These are phyloP conservation scores for Xylariales sp. DNA, from an alignment of 2,329 filamentous ascomycete species.

Conservation along the genomic window DNA sequence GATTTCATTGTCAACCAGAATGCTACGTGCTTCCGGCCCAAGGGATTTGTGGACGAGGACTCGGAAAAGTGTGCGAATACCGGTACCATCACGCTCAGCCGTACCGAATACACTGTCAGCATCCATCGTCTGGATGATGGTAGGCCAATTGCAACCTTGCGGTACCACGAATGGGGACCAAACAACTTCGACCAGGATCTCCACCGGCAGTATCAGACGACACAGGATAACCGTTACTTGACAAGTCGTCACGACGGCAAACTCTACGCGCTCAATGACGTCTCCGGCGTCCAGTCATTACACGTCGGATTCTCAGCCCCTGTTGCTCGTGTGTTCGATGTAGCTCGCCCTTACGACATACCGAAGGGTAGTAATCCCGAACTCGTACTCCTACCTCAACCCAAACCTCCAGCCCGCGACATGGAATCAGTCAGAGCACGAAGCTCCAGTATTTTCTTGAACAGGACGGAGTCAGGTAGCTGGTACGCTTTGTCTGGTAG, in stretches of 20 bases:
- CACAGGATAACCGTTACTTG: slow-evolving; percentile 84
- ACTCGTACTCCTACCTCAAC: slow-evolving; percentile 82
- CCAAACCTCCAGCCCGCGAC: slow-evolving; percentile 56
- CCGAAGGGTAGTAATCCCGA: slow-evolving; percentile 61
- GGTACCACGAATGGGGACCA: slow-evolving; percentile 89
- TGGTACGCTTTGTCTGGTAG: slow-evolving; percentile 93
- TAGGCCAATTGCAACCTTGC: slow-evolving; percentile 78
- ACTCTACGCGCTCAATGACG: slow-evolving; percentile 74
- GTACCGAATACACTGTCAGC: slow-evolving; percentile 83
- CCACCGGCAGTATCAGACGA: slow-evolving; percentile 71
- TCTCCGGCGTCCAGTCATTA: slow-evolving; percentile 54
- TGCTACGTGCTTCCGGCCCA: slow-evolving; percentile 69
- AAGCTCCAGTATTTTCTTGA: slow-evolving; percentile 71
- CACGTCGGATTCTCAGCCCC: slow-evolving; percentile 68
- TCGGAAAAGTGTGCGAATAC: slow-evolving; percentile 73
- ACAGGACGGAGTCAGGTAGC: slow-evolving; percentile 77
- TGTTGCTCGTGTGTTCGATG: slow-evolving; percentile 83
- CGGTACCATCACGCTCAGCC: slow-evolving; percentile 76
- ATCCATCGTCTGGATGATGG: slow-evolving; percentile 73
- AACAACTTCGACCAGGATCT: slow-evolving; percentile 90
- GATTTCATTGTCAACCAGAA: slow-evolving; percentile 64
- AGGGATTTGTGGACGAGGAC: slow-evolving; percentile 57
- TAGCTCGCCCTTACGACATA: slow-evolving; percentile 69
- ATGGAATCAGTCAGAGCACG: slow-evolving; percentile 47
- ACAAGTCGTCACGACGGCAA: slow-evolving; percentile 82